Base-by-base conservation (phyloP, 2,329 filamentous ascomycete species). In the Septoria petroselini region DNA sequence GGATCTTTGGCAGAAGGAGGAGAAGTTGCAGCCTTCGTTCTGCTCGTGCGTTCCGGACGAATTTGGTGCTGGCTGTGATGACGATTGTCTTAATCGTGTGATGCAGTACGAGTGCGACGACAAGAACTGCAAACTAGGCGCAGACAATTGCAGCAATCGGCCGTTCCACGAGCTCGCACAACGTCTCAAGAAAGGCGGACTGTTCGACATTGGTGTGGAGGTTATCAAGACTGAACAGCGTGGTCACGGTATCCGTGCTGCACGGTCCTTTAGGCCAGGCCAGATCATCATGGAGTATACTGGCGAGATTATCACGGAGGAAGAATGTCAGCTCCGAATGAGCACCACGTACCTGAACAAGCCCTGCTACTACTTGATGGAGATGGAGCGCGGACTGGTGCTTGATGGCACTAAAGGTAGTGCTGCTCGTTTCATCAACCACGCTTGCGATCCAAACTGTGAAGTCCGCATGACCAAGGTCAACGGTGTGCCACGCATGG, bases 211-310 rank as follows among this genome's bases (percentile, higher is more conserved):
- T 52, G 93, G 93, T 39, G 91, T 98, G 7, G 93, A 98, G 68
- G 91, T 97, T 33, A 83, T 95, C 70, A 91, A 95, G 73, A 97
- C 93, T 1, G 72, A 76, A 15, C 87, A 95, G 70, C 84, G 91
- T 51, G 93, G 93, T 21, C 91, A 91, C 67, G 93, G 93, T 44
- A 89, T 98, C 41, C 85, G 93, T 54, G 88, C 87, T 66, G 95
- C 91, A 70, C 83, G 93, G 39, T 85, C 83, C 54, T 98, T 97
- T 68, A 77, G 84, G 50, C 82, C 91, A 1, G 84, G 91, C 63
- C 90, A 97, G 72, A 95, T 98, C 67, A 97, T 98, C 65, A 91
- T 97, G 73, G 93, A 98, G 66, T 98, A 98, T 66, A 91, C 91
- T 0, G 93, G 93, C 33, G 93, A 98, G 70, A 96, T 98, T 60